Base-by-base conservation (phyloP, 2,329 filamentous ascomycete genomes). In the Dactylellina drechsleri region DNA sequence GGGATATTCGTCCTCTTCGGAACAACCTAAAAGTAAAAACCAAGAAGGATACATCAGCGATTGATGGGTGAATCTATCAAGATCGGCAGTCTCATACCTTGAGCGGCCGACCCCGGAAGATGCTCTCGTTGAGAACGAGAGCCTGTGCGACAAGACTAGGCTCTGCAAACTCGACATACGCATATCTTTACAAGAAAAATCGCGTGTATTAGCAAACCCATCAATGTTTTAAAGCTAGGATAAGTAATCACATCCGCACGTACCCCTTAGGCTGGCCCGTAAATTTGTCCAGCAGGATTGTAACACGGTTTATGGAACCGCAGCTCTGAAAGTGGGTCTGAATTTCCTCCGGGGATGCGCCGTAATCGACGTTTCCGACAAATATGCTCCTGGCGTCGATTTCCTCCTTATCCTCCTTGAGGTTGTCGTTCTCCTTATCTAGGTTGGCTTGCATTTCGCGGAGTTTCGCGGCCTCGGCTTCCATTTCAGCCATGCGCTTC, bases 231-330 rank as follows among this genome's bases (percentile, higher is more conserved):
- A 20, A 20, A 7, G 13, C 4, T 6, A 36, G 36, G 26, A 36
- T 12, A 20, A 58, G 7, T 15, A 10, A 20, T 16, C 10, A n/a
- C 10, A 36, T 20, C n/a, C 15, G 18, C 75, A 87, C 90, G 83
- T 85, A 97, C 93, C 95, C 95, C 86, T 99, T 99, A n/a, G 95
- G 95, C 85, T 98, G 93, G 77, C 95, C 95, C 10, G 93, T 97
- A 81, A 97, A 98, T 85, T 99, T 99, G 85, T 99, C 95, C 79
- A 99, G 85, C 79, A 99, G 85, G 78, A 99, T 99, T 0, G 95
- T 99, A 73, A 99, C 95, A 76, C 95, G 91, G 83, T 99, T 99
- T 85, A 99, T 99, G 78, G 91, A 92, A 75, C 95, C 95, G 80
- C 93, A 96, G 85, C 90, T 96, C 85, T 97, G 93, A 84, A 99